These are phyloP conservation scores for Oropetium thomaeum DNA, from an alignment of 176 grass and related monocot species.

Conservation along the genomic window DNA sequence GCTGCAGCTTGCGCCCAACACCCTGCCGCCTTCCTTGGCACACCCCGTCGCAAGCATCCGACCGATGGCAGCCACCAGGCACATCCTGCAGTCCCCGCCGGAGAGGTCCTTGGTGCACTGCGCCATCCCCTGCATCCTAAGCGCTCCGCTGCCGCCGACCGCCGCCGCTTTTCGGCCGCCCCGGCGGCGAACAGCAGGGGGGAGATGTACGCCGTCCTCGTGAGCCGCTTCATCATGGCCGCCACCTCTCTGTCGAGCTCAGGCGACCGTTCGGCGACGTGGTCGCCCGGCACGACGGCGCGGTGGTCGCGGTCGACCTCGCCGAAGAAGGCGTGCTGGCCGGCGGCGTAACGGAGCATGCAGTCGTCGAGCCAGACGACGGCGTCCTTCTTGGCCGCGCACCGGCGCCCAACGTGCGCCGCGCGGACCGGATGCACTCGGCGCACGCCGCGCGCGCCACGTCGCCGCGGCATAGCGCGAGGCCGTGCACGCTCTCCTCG, in stretches of 20 bases:
- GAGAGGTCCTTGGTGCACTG: conserved; percentile 92
- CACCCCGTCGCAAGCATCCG: conserved; percentile 38
- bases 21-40: conserved; percentile 36
- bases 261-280: background rate
- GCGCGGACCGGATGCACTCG: conserved; percentile 48
- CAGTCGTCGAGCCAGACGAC: conserved; percentile 80
- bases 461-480: conserved; percentile 75
- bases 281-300: background rate
- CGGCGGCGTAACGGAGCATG: conserved; percentile 66
- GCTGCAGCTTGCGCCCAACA: conserved; percentile 70
- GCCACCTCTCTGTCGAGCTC: conserved; percentile 38
- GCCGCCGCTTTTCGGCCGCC: conserved; percentile 15
- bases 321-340: conserved; percentile 48
- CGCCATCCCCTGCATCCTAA: conserved; percentile 46
- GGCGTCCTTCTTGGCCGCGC: conserved; percentile 49
- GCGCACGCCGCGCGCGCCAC: conserved; percentile 42
- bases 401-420: conserved; percentile 29
- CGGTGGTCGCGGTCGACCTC: conserved; percentile 48
- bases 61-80: conserved; percentile 50
- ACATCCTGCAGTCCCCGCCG: conserved; percentile 70
- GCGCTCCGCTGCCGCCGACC: background rate
- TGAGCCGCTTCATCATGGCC: conserved; percentile 44
- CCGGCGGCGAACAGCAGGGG: conserved; percentile 57
- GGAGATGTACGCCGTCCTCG: conserved; percentile 62
- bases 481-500: conserved; percentile 45